Percentiles rank a stretch among this genome's conserved stretches.
Evolutionary conservation across 768 basidiomycete species (phyloP).

Genomic region (Piloderma croceum): DNA sequence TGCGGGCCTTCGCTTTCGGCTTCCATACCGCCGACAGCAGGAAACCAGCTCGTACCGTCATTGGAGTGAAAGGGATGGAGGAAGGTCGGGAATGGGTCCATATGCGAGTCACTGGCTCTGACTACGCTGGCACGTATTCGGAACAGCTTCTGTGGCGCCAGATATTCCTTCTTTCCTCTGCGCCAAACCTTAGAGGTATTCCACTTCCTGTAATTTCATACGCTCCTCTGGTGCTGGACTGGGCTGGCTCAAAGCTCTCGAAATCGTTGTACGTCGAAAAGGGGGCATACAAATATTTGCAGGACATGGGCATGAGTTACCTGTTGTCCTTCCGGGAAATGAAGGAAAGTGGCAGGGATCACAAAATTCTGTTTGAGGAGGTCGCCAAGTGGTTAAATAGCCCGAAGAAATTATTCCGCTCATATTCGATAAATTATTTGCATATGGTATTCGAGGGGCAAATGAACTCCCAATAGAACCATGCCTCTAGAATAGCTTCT

Average conservation of each 20-base stretch:
- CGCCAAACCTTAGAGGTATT: no score
- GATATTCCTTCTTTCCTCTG: no score
- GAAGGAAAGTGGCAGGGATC: slow-evolving; percentile 19
- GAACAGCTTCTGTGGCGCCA: slow-evolving; percentile 25
- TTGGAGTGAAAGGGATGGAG: no score
- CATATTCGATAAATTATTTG: slow-evolving; percentile 18
- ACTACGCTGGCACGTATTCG: slow-evolving; percentile 22
- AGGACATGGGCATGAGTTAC: slow-evolving; percentile 17
- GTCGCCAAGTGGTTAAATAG: slow-evolving; percentile 22
- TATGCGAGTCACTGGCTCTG: slow-evolving; percentile 22
- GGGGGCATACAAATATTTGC: slow-evolving; percentile 23
- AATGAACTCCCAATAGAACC: not conserved
- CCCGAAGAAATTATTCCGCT: slow-evolving; percentile 19
- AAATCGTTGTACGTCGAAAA: slow-evolving; percentile 25
- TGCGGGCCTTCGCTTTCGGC: slow-evolving; percentile 13
- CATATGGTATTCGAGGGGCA: slow-evolving; percentile 8
- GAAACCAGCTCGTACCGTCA: no score
- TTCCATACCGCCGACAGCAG: not conserved
- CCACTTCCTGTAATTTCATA: no score
- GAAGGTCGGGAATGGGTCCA: no score
- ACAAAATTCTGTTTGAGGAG: slow-evolving; percentile 15
- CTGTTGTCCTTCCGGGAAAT: slow-evolving; percentile 21
- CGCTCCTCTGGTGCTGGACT: slow-evolving; percentile 24
- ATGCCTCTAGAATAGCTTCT: slow-evolving; percentile 19
- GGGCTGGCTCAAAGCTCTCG: slow-evolving; percentile 26